Evolutionary conservation across 768 basidiomycete genomes (phyloP).

Genomic region (Cystobasidium onofrii): DNA sequence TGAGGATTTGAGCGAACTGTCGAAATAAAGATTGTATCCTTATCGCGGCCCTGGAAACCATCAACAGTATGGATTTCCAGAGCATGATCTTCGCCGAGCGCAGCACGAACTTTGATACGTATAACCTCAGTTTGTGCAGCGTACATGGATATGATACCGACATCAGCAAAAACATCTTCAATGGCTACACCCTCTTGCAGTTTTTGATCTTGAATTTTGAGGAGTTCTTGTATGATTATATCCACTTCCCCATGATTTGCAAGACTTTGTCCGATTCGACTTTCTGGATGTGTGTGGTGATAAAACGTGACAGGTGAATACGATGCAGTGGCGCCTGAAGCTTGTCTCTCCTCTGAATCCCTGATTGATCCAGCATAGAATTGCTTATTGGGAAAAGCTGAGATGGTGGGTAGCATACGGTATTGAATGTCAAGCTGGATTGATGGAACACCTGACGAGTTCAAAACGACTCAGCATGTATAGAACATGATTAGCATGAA

Average conservation of each 20-base stretch:
- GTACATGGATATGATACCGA: conserved; percentile 90
- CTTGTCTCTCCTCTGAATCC: not conserved
- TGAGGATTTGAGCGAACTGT: conserved; percentile 18
- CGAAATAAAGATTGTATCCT: conserved; percentile 10
- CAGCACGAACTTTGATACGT: conserved; percentile 41
- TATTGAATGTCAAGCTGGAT: conserved; percentile 93
- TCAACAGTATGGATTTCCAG: conserved; percentile 85
- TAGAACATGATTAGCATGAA: not conserved
- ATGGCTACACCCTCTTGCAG: conserved; percentile 68
- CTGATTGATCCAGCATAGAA: conserved; percentile 55
- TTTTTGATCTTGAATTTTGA: conserved; percentile 42
- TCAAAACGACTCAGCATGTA: not conserved
- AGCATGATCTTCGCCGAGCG: conserved; percentile 38
- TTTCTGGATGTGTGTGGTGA: conserved; percentile 67
- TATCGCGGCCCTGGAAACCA: conserved; percentile 81
- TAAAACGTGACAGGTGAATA: conserved; percentile 58
- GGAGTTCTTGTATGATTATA: conserved; percentile 67
- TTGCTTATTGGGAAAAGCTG: conserved; percentile 71
- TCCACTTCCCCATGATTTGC: conserved; percentile 70
- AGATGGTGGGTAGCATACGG: conserved; percentile 87
- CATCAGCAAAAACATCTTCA: conserved; percentile 60
- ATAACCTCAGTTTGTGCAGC: conserved; percentile 73
- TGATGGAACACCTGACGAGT: conserved; percentile 61
- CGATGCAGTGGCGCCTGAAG: conserved; percentile 46
- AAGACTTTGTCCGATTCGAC: conserved; percentile 60